Evolutionary conservation across 495 filamentous ascomycete genomes (phyloP).

Genomic region (Venustampulla echinocandica): DNA sequence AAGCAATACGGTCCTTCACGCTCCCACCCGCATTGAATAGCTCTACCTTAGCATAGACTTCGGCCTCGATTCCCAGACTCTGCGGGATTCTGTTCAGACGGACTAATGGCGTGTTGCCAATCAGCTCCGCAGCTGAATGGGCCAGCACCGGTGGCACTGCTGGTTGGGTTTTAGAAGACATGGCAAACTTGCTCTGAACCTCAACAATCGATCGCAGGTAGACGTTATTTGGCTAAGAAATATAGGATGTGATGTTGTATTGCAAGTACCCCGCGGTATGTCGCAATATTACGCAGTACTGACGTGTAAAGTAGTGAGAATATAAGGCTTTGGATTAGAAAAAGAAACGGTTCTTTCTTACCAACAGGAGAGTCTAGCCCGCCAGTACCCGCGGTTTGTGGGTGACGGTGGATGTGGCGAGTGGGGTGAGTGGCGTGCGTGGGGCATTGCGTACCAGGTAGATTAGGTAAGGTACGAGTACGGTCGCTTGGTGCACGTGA

Average conservation of each 20-base stretch:
- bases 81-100: slow-evolving; percentile 86
- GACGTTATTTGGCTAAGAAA: neutral
- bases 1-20: slow-evolving; percentile 94
- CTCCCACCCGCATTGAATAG: slow-evolving; percentile 96
- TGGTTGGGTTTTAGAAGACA: slow-evolving; percentile 11
- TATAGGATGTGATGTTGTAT: no score
- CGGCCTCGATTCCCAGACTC: slow-evolving; percentile 76
- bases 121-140: slow-evolving; percentile 46
- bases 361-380: no score
- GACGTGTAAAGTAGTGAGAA: no score
- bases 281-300: no score
- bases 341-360: no score
- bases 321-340: no score
- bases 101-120: slow-evolving; percentile 93
- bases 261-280: no score
- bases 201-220: neutral
- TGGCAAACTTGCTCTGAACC: neutral
- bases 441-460: no score
- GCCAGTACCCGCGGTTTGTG: no score
- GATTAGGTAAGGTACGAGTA: no score
- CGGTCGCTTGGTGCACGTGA: neutral
- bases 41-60: slow-evolving; percentile 91
- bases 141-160: slow-evolving; percentile 13
- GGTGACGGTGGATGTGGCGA: no score
- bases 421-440: neutral